Percentiles rank a stretch among this genome's conserved stretches.
These are phyloP conservation scores for Helicosporidium sp. DNA, from an alignment of 139 green algal genomes.

Conservation along the genomic window DNA sequence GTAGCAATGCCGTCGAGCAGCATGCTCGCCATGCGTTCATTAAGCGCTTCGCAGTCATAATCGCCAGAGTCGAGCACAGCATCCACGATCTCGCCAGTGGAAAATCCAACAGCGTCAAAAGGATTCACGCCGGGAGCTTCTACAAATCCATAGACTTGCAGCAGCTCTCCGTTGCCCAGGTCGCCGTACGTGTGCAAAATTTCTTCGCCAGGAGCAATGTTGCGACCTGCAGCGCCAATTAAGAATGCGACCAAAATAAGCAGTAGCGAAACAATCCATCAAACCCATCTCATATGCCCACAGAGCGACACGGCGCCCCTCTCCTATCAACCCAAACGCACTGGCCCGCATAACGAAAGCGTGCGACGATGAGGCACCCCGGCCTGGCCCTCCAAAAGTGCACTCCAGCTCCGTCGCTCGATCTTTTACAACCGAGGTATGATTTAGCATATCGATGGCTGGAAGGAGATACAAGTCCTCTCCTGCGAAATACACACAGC, in stretches of 20 bases:
- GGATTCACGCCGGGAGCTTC: no score
- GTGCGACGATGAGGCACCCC: no score
- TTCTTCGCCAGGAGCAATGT: slow-evolving; percentile 28
- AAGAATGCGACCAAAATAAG: neutral
- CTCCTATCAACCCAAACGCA: neutral
- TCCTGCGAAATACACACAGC: slow-evolving; percentile 1
- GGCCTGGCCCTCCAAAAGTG: neutral
- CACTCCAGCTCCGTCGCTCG: slow-evolving; percentile 23
- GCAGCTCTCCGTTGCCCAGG: slow-evolving; percentile 40
- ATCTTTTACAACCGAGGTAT: slow-evolving; percentile 13
- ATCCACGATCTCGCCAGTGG: no score
- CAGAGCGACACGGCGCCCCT: neutral
- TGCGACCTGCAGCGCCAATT: slow-evolving; percentile 15
- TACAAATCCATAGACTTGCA: slow-evolving; percentile 57
- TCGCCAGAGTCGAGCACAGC: no score
- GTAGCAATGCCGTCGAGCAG: no score
- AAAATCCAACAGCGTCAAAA: no score
- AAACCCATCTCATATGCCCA: neutral
- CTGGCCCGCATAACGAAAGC: slow-evolving; percentile 1
- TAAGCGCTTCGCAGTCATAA: no score
- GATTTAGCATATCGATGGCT: slow-evolving; percentile 56
- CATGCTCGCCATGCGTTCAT: no score
- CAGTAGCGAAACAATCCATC: neutral
- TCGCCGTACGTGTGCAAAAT: slow-evolving; percentile 51
- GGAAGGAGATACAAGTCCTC: slow-evolving; percentile 38